Percentiles rank a stretch among this genome's conserved stretches.
These are phyloP conservation scores for Candida jianshihensis DNA, from an alignment of 805 yeast genomes.

Conservation along the genomic window DNA sequence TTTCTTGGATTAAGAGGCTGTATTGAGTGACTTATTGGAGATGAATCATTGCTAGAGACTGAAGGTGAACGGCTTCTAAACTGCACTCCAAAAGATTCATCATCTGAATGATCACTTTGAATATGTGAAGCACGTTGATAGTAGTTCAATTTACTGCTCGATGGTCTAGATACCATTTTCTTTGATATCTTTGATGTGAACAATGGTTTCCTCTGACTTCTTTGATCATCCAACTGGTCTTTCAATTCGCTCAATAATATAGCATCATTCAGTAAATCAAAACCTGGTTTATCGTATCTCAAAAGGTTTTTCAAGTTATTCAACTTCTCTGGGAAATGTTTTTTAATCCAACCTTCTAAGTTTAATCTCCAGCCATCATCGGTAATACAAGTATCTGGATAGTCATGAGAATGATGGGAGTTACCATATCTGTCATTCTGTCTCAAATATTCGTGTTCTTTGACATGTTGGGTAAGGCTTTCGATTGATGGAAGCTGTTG, in stretches of 20 bases:
- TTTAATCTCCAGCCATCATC: slow-evolving; percentile 40
- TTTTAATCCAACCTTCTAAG: slow-evolving; percentile 33
- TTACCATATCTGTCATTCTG: slow-evolving; percentile 14
- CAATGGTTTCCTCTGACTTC: slow-evolving; percentile 16
- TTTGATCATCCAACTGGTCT: slow-evolving; percentile 17
- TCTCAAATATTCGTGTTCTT: slow-evolving; percentile 14
- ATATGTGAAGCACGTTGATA: slow-evolving; percentile 6
- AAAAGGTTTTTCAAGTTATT: slow-evolving; percentile 32
- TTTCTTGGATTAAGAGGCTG: slow-evolving; percentile 10
- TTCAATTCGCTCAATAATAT: slow-evolving; percentile 21
- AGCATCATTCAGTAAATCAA: slow-evolving; percentile 23
- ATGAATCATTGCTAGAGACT: neutral
- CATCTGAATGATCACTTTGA: slow-evolving; percentile 8
- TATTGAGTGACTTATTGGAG: slow-evolving; percentile 2
- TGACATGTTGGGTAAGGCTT: slow-evolving; percentile 7
- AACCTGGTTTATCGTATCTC: slow-evolving; percentile 24
- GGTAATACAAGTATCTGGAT: slow-evolving; percentile 29
- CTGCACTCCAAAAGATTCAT: slow-evolving; percentile 7
- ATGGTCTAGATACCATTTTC: slow-evolving; percentile 17
- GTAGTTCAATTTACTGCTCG: slow-evolving; percentile 8
- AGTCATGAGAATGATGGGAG: slow-evolving; percentile 15
- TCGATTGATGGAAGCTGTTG: slow-evolving; percentile 10
- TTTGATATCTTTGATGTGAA: slow-evolving; percentile 25
- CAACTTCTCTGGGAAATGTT: slow-evolving; percentile 32
- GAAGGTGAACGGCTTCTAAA: neutral